These are phyloP conservation scores for Blastobotrys proliferans DNA, from an alignment of 1,139 yeast species.

Conservation along the genomic window DNA sequence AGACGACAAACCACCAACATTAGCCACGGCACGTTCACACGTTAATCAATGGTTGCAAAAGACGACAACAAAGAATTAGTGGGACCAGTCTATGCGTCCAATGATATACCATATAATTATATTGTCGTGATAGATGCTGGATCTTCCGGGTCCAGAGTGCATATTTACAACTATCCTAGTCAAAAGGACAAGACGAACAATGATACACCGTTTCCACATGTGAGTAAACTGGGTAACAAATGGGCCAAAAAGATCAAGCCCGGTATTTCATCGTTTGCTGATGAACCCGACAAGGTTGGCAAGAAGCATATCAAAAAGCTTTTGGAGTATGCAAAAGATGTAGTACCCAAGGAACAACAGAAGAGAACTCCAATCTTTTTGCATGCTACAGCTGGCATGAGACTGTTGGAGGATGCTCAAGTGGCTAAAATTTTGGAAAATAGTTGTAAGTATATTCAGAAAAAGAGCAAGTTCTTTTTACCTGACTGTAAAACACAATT, in stretches of 20 bases:
- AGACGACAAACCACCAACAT: neutral
- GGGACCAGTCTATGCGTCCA: conserved; percentile 20
- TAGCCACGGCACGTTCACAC: too few relatives aligned
- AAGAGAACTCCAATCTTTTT: conserved; percentile 70
- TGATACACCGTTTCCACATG: conserved; percentile 37
- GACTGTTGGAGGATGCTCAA: conserved; percentile 53
- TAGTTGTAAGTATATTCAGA: conserved; percentile 53
- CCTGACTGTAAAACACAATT: conserved; percentile 52
- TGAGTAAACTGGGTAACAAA: conserved; percentile 42
- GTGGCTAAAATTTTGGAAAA: conserved; percentile 49
- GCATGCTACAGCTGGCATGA: conserved; percentile 80
- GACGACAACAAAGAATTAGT: conserved; percentile 2
- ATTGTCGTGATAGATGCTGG: conserved; percentile 79
- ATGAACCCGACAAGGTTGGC: conserved; percentile 50
- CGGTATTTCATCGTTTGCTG: conserved; percentile 57
- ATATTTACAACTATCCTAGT: conserved; percentile 60
- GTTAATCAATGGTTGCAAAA: neutral
- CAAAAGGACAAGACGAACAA: conserved; percentile 5
- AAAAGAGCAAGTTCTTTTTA: conserved; percentile 53
- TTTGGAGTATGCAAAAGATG: conserved; percentile 48
- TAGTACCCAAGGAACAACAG: conserved; percentile 64
- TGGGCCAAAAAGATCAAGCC: conserved; percentile 66
- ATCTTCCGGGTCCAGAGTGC: conserved; percentile 74
- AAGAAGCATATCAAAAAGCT: conserved; percentile 53
- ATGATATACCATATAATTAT: conserved; percentile 57